Evolutionary conservation across 257 asterid species (phyloP).

Genomic region (Jasminum sambac): DNA sequence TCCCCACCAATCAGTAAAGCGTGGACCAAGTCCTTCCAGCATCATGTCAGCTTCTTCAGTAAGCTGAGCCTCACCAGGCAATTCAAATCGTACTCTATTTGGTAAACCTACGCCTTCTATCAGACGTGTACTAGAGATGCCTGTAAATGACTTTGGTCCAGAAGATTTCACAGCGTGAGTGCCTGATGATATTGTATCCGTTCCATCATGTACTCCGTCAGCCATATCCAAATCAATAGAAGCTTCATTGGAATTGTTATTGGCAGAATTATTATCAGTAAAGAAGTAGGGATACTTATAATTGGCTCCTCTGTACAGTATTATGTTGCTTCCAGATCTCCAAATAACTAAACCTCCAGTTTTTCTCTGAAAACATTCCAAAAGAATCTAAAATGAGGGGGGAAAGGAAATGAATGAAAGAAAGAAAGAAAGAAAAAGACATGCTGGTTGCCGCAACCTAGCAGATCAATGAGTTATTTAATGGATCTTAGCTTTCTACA

Average conservation of each 20-base stretch:
- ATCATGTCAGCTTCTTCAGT: constrained; percentile 74
- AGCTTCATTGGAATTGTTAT: constrained; percentile 40
- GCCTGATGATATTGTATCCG: constrained; percentile 31
- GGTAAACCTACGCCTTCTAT: constrained; percentile 86
- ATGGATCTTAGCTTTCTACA: constrained; percentile 22
- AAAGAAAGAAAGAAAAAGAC: constrained; percentile 1
- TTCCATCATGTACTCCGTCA: constrained; percentile 30
- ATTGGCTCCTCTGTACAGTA: constrained; percentile 81
- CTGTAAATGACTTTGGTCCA: constrained; percentile 27
- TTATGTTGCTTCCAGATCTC: constrained; percentile 92
- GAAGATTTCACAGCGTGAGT: constrained; percentile 30
- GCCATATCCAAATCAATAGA: constrained; percentile 37
- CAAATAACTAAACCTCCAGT: constrained; percentile 96
- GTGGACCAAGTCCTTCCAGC: constrained; percentile 94
- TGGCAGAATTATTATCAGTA: constrained; percentile 29
- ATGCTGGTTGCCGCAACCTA: constrained; percentile 3
- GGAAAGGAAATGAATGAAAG: constrained; percentile 12
- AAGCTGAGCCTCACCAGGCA: constrained; percentile 87
- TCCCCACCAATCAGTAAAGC: constrained; percentile 98
- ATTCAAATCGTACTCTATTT: constrained; percentile 79
- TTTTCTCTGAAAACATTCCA: constrained; percentile 63
- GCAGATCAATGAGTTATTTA: neutral
- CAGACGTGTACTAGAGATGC: constrained; percentile 44
- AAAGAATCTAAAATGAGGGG: constrained; percentile 21
- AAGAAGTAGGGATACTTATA: constrained; percentile 92